Evolutionary conservation across 306 rosid genomes (phyloP).

Genomic region (Dalbergia cochinchinensis): DNA sequence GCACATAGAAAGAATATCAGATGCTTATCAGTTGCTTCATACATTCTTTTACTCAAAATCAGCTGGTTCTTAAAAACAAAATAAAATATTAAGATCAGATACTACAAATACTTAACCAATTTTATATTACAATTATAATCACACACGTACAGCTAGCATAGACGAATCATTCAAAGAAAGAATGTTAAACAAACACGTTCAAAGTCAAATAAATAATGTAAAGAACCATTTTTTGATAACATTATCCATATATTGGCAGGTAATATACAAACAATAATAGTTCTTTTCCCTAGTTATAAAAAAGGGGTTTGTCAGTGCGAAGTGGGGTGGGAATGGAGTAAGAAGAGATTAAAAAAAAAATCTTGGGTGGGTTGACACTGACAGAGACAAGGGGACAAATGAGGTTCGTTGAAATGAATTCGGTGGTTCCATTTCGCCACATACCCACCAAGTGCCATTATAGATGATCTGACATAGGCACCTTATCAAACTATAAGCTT

Average conservation of each 20-base stretch:
- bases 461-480: background rate
- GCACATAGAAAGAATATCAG: background rate
- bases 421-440: background rate
- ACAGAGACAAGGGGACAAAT: background rate
- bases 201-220: background rate
- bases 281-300: background rate
- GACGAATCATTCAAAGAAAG: background rate
- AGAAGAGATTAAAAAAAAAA: background rate
- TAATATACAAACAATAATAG: background rate
- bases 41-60: background rate
- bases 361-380: background rate
- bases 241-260: background rate
- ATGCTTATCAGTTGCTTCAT: background rate
- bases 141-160: background rate
- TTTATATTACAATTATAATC: background rate
- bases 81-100: background rate
- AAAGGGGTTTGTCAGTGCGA: background rate
- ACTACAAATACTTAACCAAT: background rate
- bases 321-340: background rate
- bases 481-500: background rate
- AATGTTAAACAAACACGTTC: background rate
- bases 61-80: background rate
- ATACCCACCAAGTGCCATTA: background rate
- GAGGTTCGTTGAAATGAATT: slow-evolving; percentile 13
- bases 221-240: background rate